Percentiles rank a stretch among this genome's conserved stretches.
These are phyloP conservation scores for Tulasnella sp. DNA, from an alignment of 768 basidiomycete species.

Conservation along the genomic window DNA sequence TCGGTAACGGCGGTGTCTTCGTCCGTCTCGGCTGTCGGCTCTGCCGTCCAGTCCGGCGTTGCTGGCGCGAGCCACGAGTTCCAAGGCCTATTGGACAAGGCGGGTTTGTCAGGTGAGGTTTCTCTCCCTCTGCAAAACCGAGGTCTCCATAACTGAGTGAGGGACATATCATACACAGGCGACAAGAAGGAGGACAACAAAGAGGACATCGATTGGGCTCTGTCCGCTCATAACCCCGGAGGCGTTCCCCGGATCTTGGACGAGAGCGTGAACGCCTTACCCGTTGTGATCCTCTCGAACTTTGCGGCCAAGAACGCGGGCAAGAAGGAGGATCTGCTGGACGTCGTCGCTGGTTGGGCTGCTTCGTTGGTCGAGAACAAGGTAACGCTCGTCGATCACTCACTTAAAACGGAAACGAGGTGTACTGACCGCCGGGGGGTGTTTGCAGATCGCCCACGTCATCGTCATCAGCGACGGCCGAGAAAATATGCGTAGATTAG, in stretches of 20 bases:
- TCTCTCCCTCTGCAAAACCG: too few species aligned
- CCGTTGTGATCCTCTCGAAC: constrained; percentile 78
- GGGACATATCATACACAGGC: not conserved
- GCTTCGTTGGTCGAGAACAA: constrained; percentile 70
- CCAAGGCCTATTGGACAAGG: constrained; percentile 1
- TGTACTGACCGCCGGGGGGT: not conserved
- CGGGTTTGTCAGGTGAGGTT: not conserved
- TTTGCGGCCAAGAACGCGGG: constrained; percentile 47
- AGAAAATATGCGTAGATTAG: constrained; percentile 73
- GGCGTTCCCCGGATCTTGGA: constrained; percentile 19
- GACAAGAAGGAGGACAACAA: not conserved
- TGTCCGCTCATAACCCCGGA: not conserved
- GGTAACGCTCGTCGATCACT: constrained; percentile 29
- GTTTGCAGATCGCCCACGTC: constrained; percentile 71
- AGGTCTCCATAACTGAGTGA: too few species aligned
- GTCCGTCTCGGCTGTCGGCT: constrained; percentile 1
- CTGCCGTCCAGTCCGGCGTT: not conserved
- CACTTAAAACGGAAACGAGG: constrained; percentile 2
- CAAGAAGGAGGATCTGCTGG: constrained; percentile 58
- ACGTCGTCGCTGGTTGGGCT: constrained; percentile 73
- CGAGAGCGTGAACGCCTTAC: constrained; percentile 50
- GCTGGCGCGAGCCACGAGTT: not conserved
- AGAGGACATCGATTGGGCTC: not conserved
- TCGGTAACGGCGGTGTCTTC: not conserved
- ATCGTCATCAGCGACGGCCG: constrained; percentile 83